These are phyloP conservation scores for Cercis canadensis DNA, from an alignment of 306 rosid genomes.

Conservation along the genomic window DNA sequence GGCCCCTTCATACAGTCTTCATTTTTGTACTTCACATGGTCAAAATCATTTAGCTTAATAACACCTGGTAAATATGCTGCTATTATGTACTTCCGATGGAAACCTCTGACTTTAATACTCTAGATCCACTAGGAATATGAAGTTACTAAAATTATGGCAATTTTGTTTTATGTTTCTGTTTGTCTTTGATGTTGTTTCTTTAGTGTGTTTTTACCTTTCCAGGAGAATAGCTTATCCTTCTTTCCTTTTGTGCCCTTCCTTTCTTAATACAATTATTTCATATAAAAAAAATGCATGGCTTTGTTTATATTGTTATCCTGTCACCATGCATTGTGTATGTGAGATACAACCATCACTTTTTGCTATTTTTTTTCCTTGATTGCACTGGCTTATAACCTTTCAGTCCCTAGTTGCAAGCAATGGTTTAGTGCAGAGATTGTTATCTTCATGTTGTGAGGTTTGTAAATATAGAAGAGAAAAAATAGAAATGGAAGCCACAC, in stretches of 20 bases:
- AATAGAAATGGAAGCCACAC: too few relatives aligned
- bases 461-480: too few relatives aligned
- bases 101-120: too few relatives aligned
- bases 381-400: constrained; percentile 42
- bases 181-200: too few relatives aligned
- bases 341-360: constrained; percentile 29
- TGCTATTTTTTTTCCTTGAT: constrained; percentile 36
- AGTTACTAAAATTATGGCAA: not conserved
- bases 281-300: not conserved
- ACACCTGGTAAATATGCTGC: too few relatives aligned
- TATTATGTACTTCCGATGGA: too few relatives aligned
- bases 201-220: too few relatives aligned
- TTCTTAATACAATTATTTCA: too few relatives aligned
- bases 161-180: too few relatives aligned
- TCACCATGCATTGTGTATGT: constrained; percentile 6
- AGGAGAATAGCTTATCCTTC: too few relatives aligned
- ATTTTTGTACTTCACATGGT: not conserved
- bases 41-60: not conserved
- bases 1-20: not conserved
- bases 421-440: constrained; percentile 71
- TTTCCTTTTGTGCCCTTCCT: too few relatives aligned
- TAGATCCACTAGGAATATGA: too few relatives aligned
- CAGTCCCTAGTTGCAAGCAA: constrained; percentile 68
- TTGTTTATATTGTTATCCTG: constrained; percentile 15
- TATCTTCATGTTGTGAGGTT: constrained; percentile 88